Conservation (phyloP, 2,329 filamentous ascomycete species). For the Pseudohalonectria lignicola region DNA sequence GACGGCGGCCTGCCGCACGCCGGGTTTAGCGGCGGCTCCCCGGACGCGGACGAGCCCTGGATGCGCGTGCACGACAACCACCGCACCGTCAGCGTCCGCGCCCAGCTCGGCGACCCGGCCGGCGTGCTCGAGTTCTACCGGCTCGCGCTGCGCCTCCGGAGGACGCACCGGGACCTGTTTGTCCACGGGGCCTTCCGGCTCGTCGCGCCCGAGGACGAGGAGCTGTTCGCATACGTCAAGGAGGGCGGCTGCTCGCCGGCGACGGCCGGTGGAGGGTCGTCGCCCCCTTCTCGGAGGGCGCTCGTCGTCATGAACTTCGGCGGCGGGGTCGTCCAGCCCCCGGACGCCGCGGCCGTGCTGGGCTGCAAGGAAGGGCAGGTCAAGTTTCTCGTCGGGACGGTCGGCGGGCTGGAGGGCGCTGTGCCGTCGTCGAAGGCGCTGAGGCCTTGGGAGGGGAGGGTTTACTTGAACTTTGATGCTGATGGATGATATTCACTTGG, state of each 20-base stretch:
- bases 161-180: constrained; percentile 44
- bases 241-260: constrained; percentile 9
- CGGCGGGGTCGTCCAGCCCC: too few relatives aligned
- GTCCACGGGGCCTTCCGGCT: constrained; percentile 49
- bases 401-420: too few relatives aligned
- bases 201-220: constrained; percentile 32
- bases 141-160: constrained; percentile 39
- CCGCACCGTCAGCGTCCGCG: constrained; percentile 40
- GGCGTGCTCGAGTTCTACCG: constrained; percentile 53
- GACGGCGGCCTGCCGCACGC: constrained; percentile 35
- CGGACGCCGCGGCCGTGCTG: too few relatives aligned
- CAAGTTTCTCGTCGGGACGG: too few relatives aligned
- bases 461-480: too few relatives aligned
- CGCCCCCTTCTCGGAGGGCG: too few relatives aligned
- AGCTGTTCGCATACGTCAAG: constrained; percentile 34
- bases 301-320: constrained; percentile 32
- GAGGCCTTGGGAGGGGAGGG: too few relatives aligned
- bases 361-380: too few relatives aligned
- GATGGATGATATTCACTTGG: too few relatives aligned
- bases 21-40: constrained; percentile 46
- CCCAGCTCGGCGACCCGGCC: constrained; percentile 28
- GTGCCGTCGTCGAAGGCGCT: too few relatives aligned
- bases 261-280: neutral
- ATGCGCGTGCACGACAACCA: constrained; percentile 52
- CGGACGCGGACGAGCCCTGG: constrained; percentile 34